These are phyloP conservation scores for Phytophthora tentaculata DNA, from an alignment of 352 stramenopile genomes.

Conservation along the genomic window DNA sequence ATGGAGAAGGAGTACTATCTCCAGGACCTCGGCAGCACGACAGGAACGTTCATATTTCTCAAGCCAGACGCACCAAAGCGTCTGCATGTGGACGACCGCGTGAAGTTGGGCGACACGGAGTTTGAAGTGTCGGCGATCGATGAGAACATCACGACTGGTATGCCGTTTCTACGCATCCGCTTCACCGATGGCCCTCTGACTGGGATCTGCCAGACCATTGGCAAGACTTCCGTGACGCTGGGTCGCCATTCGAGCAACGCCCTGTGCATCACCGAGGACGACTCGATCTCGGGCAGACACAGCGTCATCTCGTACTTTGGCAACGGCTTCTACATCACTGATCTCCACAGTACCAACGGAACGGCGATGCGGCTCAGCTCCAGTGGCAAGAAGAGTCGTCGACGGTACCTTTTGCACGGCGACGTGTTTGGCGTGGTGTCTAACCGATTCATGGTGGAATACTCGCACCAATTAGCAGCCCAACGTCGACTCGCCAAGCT, in stretches of 20 bases:
- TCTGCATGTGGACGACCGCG: constrained; percentile 68
- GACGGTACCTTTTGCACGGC: constrained; percentile 71
- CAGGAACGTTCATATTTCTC: constrained; percentile 83
- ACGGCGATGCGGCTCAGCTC: constrained; percentile 77
- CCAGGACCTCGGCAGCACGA: constrained; percentile 81
- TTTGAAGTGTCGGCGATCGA: constrained; percentile 83
- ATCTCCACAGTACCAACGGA: constrained; percentile 85
- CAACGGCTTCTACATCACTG: constrained; percentile 87
- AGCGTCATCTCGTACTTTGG: constrained; percentile 74
- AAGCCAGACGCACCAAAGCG: constrained; percentile 75
- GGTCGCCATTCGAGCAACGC: constrained; percentile 77
- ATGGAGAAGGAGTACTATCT: constrained; percentile 88
- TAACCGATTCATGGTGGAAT: constrained; percentile 87
- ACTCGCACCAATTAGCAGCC: constrained; percentile 65
- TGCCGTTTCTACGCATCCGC: constrained; percentile 74
- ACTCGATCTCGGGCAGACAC: constrained; percentile 80
- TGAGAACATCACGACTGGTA: constrained; percentile 64
- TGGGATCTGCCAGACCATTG: constrained; percentile 79
- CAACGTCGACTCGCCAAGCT: constrained; percentile 35
- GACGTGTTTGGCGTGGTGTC: constrained; percentile 87
- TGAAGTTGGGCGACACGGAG: constrained; percentile 83
- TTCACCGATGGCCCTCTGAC: constrained; percentile 81
- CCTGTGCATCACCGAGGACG: constrained; percentile 83
- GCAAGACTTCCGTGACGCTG: constrained; percentile 75
- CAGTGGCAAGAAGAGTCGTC: constrained; percentile 60